Conservation (phyloP, 1,284 basidiomycete species). For the Tilletia caries region DNA sequence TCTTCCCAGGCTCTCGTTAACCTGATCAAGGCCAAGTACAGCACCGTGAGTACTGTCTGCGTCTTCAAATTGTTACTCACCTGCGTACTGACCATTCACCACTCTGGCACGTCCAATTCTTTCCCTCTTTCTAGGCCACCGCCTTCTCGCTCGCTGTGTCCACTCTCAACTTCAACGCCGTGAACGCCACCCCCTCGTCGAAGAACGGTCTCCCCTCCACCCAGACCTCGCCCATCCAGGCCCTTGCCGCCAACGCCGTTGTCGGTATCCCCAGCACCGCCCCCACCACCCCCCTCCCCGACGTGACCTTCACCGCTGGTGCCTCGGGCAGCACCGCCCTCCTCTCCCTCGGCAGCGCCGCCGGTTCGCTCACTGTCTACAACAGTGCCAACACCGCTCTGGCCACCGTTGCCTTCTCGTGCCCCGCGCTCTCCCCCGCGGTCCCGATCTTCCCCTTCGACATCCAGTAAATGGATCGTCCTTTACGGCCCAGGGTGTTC, state of each 20-base stretch:
- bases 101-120: too few relatives aligned
- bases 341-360: constrained; percentile 7
- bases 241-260: background rate
- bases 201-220: constrained; percentile 6
- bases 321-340: constrained; percentile 10
- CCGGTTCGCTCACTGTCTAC: constrained; percentile 7
- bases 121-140: background rate
- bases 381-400: constrained; percentile 4
- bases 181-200: constrained; percentile 4
- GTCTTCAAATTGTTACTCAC: too few relatives aligned
- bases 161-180: constrained; percentile 5
- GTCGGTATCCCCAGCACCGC: constrained; percentile 4
- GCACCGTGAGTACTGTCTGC: background rate
- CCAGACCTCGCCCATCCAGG: background rate
- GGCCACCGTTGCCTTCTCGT: constrained; percentile 8
- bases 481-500: background rate
- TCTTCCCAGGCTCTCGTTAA: background rate
- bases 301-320: constrained; percentile 9
- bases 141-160: background rate
- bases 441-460: constrained; percentile 13
- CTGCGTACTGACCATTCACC: background rate
- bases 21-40: constrained; percentile 13
- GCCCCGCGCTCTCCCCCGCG: constrained; percentile 10
- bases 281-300: constrained; percentile 11
- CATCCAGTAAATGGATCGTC: background rate